Percentiles rank a stretch among this genome's conserved stretches.
phyloP scores from a whole-genome alignment of 176 grass and related monocot species.

The Chrysopogon serrulatus region DNA sequence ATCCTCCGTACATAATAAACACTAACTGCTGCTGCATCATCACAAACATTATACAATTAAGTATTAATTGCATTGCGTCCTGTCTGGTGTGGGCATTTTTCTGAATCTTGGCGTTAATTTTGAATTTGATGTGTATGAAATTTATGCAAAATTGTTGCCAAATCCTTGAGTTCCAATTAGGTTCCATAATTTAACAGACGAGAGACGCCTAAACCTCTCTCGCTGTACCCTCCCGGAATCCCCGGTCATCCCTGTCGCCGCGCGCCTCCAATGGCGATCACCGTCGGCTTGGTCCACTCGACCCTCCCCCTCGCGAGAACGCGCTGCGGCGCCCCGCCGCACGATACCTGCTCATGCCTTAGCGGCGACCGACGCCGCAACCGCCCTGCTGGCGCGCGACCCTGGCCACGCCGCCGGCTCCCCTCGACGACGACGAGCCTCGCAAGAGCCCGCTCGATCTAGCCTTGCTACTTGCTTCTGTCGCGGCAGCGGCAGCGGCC shows the following conservation, averaged over 20 bases:
- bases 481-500: background rate
- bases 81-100: background rate
- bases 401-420: background rate
- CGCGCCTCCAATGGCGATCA: constrained; percentile 4
- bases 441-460: background rate
- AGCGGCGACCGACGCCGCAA: no score
- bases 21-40: no score
- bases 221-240: background rate
- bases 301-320: background rate
- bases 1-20: no score
- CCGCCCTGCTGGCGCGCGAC: background rate
- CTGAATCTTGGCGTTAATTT: background rate
- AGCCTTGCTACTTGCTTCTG: background rate
- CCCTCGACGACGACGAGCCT: background rate
- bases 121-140: background rate
- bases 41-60: no score
- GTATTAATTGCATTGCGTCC: no score
- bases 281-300: background rate
- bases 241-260: no score
- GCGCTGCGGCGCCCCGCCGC: background rate
- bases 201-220: background rate
- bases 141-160: background rate
- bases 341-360: background rate
- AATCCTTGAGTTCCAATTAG: background rate
- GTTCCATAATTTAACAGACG: background rate